phyloP scores from a whole-genome alignment of 768 basidiomycete genomes.

The Leccinum fibrillosum region DNA sequence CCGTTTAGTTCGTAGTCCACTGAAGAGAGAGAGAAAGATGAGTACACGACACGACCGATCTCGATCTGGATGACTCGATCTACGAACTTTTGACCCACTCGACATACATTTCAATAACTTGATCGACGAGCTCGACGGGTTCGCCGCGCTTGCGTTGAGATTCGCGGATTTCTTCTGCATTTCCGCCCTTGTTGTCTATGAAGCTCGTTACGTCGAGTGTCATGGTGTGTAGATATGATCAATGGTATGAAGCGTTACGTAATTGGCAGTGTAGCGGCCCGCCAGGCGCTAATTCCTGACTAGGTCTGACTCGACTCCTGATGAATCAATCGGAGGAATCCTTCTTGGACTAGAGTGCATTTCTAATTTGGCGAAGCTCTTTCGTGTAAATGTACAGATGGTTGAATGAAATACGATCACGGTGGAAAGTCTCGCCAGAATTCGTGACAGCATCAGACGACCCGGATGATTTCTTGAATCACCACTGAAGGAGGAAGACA shows the following conservation, averaged over 20 bases:
- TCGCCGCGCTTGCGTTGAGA: conserved; percentile 91
- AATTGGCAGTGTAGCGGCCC: not conserved
- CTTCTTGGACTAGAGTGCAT: too few relatives aligned
- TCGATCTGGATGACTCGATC: not conserved
- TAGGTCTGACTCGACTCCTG: too few relatives aligned
- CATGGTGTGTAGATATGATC: conserved; percentile 40
- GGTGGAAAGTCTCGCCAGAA: too few relatives aligned
- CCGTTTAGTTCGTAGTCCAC: conserved; percentile 85
- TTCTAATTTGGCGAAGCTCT: too few relatives aligned
- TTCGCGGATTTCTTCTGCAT: conserved; percentile 84
- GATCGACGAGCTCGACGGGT: conserved; percentile 89
- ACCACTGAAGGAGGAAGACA: too few relatives aligned
- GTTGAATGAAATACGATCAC: too few relatives aligned
- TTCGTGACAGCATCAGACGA: too few relatives aligned
- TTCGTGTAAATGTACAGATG: too few relatives aligned
- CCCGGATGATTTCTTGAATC: too few relatives aligned
- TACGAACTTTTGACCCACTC: conserved; percentile 93
- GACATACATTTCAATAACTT: conserved; percentile 86
- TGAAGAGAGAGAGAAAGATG: conserved; percentile 27
- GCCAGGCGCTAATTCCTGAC: too few relatives aligned
- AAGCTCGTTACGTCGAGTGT: conserved; percentile 80
- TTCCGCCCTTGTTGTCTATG: conserved; percentile 87
- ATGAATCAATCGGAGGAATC: too few relatives aligned
- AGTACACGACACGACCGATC: not conserved
- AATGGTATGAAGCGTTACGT: not conserved